Percentiles rank a stretch among this genome's conserved stretches.
phyloP scores from a whole-genome alignment of 2,329 filamentous ascomycete genomes.

The Verticillium alfalfae region DNA sequence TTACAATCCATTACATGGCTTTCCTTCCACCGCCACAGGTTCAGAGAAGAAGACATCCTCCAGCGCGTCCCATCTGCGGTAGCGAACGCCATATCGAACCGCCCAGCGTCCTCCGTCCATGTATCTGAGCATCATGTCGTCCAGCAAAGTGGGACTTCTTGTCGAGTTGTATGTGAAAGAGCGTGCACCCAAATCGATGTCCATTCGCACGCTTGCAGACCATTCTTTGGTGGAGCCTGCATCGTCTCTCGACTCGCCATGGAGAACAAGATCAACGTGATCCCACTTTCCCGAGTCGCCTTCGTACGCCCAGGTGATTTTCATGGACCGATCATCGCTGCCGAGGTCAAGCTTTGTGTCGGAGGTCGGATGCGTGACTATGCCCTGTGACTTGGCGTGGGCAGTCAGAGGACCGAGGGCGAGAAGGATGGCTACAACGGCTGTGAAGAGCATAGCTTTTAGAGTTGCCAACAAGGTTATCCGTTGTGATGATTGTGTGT shows the following conservation, averaged over 20 bases:
- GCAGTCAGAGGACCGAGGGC: not conserved
- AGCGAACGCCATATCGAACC: not conserved
- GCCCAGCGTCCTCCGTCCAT: not conserved
- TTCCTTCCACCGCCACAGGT: not conserved
- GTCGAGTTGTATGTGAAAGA: not conserved
- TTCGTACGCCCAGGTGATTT: not conserved
- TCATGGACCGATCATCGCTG: not conserved
- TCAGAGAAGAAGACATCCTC: not conserved
- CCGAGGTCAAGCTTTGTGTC: not conserved
- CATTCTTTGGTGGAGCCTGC: not conserved
- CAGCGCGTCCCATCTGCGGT: not conserved
- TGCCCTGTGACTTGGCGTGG: not conserved
- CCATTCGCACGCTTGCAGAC: not conserved
- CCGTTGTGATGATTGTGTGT: too few relatives aligned
- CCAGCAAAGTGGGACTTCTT: not conserved
- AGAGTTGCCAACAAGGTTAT: too few relatives aligned
- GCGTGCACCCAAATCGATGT: not conserved
- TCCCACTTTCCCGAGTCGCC: not conserved
- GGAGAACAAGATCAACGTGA: not conserved
- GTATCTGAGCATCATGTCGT: not conserved
- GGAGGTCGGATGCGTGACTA: not conserved
- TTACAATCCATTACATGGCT: not conserved
- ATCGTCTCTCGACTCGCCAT: not conserved
- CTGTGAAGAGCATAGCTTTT: not conserved
- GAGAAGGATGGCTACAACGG: not conserved